Conservation (phyloP, 192 early-diverging fungal species). For the Podila epicladia region DNA sequence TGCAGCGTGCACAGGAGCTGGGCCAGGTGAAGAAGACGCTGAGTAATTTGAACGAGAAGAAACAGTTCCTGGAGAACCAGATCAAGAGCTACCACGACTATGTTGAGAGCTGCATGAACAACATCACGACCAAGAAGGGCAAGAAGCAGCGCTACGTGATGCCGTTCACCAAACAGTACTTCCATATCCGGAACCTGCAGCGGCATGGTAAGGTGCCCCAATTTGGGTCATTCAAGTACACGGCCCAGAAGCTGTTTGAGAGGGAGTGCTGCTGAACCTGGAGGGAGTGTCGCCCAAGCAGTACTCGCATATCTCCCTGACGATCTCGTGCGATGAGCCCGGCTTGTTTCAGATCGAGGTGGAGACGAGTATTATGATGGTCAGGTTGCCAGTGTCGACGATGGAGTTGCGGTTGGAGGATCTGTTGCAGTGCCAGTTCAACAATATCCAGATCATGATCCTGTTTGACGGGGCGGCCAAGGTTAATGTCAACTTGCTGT, state of each 20-base stretch:
- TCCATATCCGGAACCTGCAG: slow-evolving; percentile 89
- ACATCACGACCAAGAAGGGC: slow-evolving; percentile 77
- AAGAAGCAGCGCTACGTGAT: slow-evolving; percentile 76
- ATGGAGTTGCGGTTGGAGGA: slow-evolving; percentile 94
- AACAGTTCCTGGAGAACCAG: slow-evolving; percentile 85
- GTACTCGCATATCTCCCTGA: slow-evolving; percentile 89
- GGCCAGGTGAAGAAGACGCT: slow-evolving; percentile 81
- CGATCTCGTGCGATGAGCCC: slow-evolving; percentile 90
- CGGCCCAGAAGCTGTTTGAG: slow-evolving; percentile 90
- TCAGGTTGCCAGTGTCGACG: slow-evolving; percentile 68
- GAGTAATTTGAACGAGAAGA: slow-evolving; percentile 85
- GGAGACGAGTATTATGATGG: slow-evolving; percentile 81
- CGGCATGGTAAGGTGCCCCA: slow-evolving; percentile 88
- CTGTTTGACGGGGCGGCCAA: slow-evolving; percentile 92
- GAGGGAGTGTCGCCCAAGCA: slow-evolving; percentile 85
- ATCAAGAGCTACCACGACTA: slow-evolving; percentile 92
- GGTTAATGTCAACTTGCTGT: slow-evolving; percentile 96
- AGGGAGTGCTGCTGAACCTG: slow-evolving; percentile 90
- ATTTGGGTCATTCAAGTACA: slow-evolving; percentile 99
- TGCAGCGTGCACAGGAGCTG: slow-evolving; percentile 76
- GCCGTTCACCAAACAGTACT: slow-evolving; percentile 96
- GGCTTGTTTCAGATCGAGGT: slow-evolving; percentile 93
- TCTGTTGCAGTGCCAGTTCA: slow-evolving; percentile 92
- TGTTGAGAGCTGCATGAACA: slow-evolving; percentile 87
- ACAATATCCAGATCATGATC: slow-evolving; percentile 90